phyloP scores from a whole-genome alignment of 2,329 filamentous ascomycete genomes.

The Calonectria fujianensis region DNA sequence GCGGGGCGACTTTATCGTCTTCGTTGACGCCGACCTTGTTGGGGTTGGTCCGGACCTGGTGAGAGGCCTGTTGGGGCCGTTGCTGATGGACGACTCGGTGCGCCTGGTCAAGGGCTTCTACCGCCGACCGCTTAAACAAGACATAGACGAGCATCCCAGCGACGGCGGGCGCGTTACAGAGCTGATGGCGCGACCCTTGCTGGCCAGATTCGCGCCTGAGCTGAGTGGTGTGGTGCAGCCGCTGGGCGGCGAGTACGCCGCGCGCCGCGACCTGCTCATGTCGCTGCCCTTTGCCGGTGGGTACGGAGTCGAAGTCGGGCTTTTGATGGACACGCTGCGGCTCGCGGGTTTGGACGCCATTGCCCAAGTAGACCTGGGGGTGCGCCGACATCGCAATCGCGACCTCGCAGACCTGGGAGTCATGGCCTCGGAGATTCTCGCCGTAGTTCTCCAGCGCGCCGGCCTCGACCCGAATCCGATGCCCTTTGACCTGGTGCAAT shows the following conservation, averaged over 20 bases:
- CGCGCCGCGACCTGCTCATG: constrained; percentile 13
- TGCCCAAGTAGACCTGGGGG: constrained; percentile 3
- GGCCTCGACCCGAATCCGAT: neutral
- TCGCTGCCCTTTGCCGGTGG: constrained; percentile 8
- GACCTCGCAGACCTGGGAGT: neutral
- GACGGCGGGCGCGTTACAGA: constrained; percentile 13
- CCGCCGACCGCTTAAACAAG: constrained; percentile 5
- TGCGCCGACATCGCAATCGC: constrained; percentile 11
- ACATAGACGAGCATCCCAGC: neutral
- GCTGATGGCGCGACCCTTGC: constrained; percentile 3
- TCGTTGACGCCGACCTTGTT: constrained; percentile 2
- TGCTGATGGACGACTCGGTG: constrained; percentile 19
- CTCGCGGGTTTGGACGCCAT: constrained; percentile 1
- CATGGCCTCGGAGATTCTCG: constrained; percentile 16
- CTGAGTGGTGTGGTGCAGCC: constrained; percentile 13
- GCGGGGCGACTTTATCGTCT: constrained; percentile 1
- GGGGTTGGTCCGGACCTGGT: neutral
- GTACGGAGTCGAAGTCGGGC: neutral
- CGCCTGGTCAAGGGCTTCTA: constrained; percentile 11
- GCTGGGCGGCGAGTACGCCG: constrained; percentile 8
- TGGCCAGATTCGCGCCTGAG: constrained; percentile 3
- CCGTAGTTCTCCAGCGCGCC: neutral
- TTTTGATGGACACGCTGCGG: constrained; percentile 20
- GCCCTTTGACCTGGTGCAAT: neutral
- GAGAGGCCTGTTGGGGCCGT: neutral